Percentiles rank a stretch among this genome's conserved stretches.
phyloP scores from a whole-genome alignment of 2,329 filamentous ascomycete species.

The Penicillium glabrum region DNA sequence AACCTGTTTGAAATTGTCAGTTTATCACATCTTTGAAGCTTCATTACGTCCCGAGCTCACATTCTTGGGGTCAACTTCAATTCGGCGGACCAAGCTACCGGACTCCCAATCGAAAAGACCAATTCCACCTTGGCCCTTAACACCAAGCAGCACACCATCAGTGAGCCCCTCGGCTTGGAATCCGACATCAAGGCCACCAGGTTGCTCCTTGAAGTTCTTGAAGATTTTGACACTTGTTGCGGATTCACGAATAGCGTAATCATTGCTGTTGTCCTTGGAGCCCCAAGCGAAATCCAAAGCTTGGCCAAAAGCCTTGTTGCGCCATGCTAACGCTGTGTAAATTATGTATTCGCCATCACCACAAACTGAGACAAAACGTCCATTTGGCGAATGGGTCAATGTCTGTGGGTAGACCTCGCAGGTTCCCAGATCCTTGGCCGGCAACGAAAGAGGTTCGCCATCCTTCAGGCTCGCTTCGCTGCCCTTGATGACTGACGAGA shows the following conservation, averaged over 20 bases:
- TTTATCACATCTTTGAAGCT: slow-evolving; percentile 3
- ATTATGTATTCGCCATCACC: slow-evolving; percentile 99
- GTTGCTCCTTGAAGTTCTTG: slow-evolving; percentile 95
- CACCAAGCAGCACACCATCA: slow-evolving; percentile 86
- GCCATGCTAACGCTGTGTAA: slow-evolving; percentile 92
- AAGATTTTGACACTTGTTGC: slow-evolving; percentile 93
- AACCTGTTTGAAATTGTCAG: slow-evolving; percentile 54
- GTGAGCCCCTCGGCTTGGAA: slow-evolving; percentile 92
- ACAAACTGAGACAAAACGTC: slow-evolving; percentile 83
- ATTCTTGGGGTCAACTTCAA: slow-evolving; percentile 71
- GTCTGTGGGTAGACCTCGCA: slow-evolving; percentile 98
- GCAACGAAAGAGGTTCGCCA: slow-evolving; percentile 78
- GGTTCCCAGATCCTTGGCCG: slow-evolving; percentile 91
- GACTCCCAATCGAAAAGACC: slow-evolving; percentile 96
- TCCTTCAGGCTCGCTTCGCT: slow-evolving; percentile 84
- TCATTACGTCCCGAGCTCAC: slow-evolving; percentile 38
- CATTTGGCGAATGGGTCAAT: slow-evolving; percentile 92
- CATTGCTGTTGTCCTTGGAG: slow-evolving; percentile 95
- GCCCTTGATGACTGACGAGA: slow-evolving; percentile 92
- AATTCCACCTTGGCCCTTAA: slow-evolving; percentile 91
- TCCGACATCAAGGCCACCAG: slow-evolving; percentile 84
- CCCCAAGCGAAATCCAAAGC: slow-evolving; percentile 97
- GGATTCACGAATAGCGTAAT: slow-evolving; percentile 96
- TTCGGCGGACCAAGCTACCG: slow-evolving; percentile 83
- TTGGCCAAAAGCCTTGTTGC: slow-evolving; percentile 96